Evolutionary conservation across 768 basidiomycete species (phyloP).

Genomic region (Leucosporidium scottii): DNA sequence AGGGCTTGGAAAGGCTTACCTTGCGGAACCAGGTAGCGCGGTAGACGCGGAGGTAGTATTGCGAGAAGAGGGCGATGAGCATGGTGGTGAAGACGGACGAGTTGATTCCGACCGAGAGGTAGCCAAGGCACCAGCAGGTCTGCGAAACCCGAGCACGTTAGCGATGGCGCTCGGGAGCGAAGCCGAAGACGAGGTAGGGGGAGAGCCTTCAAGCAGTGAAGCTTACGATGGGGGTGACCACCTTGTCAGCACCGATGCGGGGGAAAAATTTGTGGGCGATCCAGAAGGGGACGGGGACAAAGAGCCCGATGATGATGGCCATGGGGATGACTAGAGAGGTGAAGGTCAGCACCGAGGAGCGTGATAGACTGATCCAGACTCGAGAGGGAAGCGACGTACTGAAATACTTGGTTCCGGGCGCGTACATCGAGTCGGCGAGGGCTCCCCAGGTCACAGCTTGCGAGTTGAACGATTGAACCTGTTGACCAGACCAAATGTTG

Average conservation of each 20-base stretch:
- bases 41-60: constrained; percentile 50
- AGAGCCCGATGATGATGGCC: constrained; percentile 50
- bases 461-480: constrained; percentile 50
- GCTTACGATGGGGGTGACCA: constrained; percentile 34
- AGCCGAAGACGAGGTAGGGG: too few relatives aligned
- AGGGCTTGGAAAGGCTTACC: background rate
- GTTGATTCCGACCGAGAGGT: constrained; percentile 55
- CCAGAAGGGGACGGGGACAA: constrained; percentile 54
- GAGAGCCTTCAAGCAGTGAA: too few relatives aligned
- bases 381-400: too few relatives aligned
- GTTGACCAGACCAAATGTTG: constrained; percentile 51
- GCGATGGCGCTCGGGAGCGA: background rate
- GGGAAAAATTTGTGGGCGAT: constrained; percentile 48
- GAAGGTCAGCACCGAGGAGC: background rate
- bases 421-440: constrained; percentile 42
- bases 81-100: constrained; percentile 50
- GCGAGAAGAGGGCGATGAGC: constrained; percentile 53
- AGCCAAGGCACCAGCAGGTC: constrained; percentile 47
- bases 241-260: constrained; percentile 47
- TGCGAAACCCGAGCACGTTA: background rate
- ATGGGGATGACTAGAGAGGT: constrained; percentile 44
- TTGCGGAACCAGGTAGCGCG: constrained; percentile 59
- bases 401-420: background rate
- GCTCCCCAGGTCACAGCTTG: constrained; percentile 55
- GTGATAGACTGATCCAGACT: too few relatives aligned